These are phyloP conservation scores for Paramecium sexaurelia DNA, from an alignment of 73 alveolate species.

Conservation along the genomic window DNA sequence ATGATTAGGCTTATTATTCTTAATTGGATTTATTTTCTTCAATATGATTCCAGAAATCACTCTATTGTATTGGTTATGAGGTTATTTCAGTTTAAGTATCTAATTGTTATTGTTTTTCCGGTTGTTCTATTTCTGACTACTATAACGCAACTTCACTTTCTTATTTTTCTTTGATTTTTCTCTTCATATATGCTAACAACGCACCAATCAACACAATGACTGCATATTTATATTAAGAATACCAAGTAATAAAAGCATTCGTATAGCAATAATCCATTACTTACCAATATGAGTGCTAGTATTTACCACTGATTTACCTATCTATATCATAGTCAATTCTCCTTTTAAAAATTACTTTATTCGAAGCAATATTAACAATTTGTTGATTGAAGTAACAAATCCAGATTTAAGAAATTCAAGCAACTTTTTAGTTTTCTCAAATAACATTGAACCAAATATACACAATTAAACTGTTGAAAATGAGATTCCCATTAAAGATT, in stretches of 20 bases:
- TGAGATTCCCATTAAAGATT: conserved; percentile 20
- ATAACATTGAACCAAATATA: not conserved
- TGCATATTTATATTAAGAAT: not conserved
- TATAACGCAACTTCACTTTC: not conserved
- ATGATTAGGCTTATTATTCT: not conserved
- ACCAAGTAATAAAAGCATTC: conserved; percentile 23
- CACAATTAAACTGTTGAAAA: not conserved
- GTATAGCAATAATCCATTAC: not conserved
- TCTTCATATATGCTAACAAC: conserved; percentile 1
- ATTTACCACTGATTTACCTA: conserved; percentile 28
- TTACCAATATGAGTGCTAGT: not conserved
- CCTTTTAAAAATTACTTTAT: not conserved
- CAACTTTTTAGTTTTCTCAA: not conserved
- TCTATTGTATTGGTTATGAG: not conserved
- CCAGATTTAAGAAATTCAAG: not conserved
- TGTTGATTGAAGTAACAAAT: not conserved
- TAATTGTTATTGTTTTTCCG: not conserved
- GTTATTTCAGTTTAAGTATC: not conserved
- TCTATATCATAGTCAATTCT: not conserved
- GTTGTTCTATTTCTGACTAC: not conserved
- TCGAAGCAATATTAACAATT: not conserved
- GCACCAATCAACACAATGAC: conserved; percentile 31
- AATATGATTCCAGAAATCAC: conserved; percentile 25
- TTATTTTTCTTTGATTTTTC: not conserved
- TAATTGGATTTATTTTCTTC: not conserved